Conservation (phyloP, 306 rosid species). For the Quercus engelmannii region DNA sequence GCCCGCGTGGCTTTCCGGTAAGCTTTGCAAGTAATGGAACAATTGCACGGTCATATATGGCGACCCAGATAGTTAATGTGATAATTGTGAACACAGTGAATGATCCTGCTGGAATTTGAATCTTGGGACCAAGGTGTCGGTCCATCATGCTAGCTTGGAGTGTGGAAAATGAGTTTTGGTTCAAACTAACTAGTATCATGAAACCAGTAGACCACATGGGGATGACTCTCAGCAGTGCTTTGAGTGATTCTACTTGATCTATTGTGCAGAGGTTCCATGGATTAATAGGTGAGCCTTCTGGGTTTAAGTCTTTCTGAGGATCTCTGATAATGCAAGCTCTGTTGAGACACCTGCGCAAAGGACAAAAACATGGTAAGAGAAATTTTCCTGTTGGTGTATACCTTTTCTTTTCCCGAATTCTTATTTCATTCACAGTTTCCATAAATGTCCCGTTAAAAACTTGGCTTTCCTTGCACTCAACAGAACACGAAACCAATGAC, state of each 20-base stretch:
- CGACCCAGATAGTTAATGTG: conserved; percentile 28
- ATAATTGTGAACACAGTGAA: conserved; percentile 26
- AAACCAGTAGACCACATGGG: conserved; percentile 53
- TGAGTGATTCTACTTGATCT: conserved; percentile 37
- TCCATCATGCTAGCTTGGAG: conserved; percentile 25
- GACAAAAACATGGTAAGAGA: conserved; percentile 1
- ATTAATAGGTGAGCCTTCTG: conserved; percentile 3
- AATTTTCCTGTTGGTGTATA: neutral
- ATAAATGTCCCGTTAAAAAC: neutral
- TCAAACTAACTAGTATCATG: neutral
- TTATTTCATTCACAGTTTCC: no score
- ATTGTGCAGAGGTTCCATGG: conserved; percentile 10
- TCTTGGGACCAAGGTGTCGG: conserved; percentile 21
- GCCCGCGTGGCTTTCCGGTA: neutral
- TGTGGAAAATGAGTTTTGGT: neutral
- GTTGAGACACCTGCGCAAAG: conserved; percentile 10
- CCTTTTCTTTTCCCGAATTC: neutral
- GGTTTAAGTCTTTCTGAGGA: neutral
- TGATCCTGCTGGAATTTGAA: conserved; percentile 48
- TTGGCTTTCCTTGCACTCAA: neutral
- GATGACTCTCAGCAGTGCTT: conserved; percentile 33
- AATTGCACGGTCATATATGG: conserved; percentile 9
- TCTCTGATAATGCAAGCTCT: conserved; percentile 1
- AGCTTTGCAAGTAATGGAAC: conserved; percentile 35
- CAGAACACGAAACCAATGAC: neutral